A percentile compares a stretch with the other conserved stretches of the same genome.
phyloP scores from a whole-genome alignment of 2,329 filamentous ascomycete species.

The Venturia nashicola region DNA sequence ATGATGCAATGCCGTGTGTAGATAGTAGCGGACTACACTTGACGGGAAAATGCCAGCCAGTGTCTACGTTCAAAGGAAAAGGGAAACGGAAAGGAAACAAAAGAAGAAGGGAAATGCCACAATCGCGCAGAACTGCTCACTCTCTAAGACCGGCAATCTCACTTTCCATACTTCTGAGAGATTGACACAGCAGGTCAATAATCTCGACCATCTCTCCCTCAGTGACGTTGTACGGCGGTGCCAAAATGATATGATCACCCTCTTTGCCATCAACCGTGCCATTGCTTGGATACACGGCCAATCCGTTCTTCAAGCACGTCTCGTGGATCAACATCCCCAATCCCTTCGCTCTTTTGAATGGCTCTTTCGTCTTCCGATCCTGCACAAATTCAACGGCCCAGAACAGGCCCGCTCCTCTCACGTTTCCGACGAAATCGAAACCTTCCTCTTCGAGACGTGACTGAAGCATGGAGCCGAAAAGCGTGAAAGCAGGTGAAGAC shows the following conservation, averaged over 20 bases:
- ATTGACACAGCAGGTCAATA: conserved; percentile 1
- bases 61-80: not conserved
- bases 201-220: conserved; percentile 8
- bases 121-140: not conserved
- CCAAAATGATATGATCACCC: conserved; percentile 9
- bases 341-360: conserved; percentile 23
- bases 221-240: conserved; percentile 8
- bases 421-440: conserved; percentile 30
- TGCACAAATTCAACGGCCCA: conserved; percentile 36
- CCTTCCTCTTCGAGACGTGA: conserved; percentile 15
- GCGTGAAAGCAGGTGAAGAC: conserved; percentile 22
- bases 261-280: conserved; percentile 8
- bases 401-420: conserved; percentile 33
- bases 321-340: conserved; percentile 24
- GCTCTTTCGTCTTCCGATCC: conserved; percentile 24
- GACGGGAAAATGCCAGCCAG: too few relatives aligned
- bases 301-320: conserved; percentile 19
- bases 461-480: conserved; percentile 21
- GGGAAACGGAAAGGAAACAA: too few relatives aligned
- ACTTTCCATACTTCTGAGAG: not conserved
- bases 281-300: conserved; percentile 19
- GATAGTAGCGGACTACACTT: too few relatives aligned
- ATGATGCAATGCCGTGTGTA: too few relatives aligned
- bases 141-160: not conserved
- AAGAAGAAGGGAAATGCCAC: not conserved